Evolutionary conservation across 495 filamentous ascomycete species (phyloP).

Genomic region (Aspergillus cavernicola): DNA sequence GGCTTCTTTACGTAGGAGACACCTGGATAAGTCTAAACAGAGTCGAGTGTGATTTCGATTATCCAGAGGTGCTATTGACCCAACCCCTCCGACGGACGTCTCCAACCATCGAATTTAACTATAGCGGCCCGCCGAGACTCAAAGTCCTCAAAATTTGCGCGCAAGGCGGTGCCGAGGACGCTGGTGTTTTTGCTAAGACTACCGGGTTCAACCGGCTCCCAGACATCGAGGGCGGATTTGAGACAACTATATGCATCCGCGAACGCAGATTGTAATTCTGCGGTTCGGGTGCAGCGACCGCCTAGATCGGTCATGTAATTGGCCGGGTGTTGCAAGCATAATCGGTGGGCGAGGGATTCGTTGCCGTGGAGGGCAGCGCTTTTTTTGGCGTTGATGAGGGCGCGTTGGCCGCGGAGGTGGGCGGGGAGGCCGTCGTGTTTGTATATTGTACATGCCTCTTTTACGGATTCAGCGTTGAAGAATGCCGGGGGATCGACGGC

Average conservation of each 20-base stretch:
- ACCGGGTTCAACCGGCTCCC: slow-evolving; percentile 11
- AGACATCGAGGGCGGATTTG: slow-evolving; percentile 15
- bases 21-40: too few relatives aligned
- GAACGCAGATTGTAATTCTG: slow-evolving; percentile 29
- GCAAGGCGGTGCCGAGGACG: slow-evolving; percentile 27
- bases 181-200: slow-evolving; percentile 8
- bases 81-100: too few relatives aligned
- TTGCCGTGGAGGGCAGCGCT: slow-evolving; percentile 31
- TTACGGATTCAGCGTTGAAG: slow-evolving; percentile 29
- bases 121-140: background rate
- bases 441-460: background rate
- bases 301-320: slow-evolving; percentile 56
- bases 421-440: slow-evolving; percentile 15
- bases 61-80: too few relatives aligned
- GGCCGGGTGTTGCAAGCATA: slow-evolving; percentile 61
- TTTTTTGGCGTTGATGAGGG: slow-evolving; percentile 33
- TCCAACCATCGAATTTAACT: too few relatives aligned
- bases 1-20: too few relatives aligned
- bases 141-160: slow-evolving; percentile 35
- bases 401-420: slow-evolving; percentile 36
- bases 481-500: slow-evolving; percentile 47
- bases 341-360: slow-evolving; percentile 18
- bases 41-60: too few relatives aligned
- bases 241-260: slow-evolving; percentile 23
- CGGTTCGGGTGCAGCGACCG: slow-evolving; percentile 29